Evolutionary conservation across 768 basidiomycete genomes (phyloP), one percentile per base, ranked within the genome.

Genomic region (Mycena olivaceomarginata): DNA sequence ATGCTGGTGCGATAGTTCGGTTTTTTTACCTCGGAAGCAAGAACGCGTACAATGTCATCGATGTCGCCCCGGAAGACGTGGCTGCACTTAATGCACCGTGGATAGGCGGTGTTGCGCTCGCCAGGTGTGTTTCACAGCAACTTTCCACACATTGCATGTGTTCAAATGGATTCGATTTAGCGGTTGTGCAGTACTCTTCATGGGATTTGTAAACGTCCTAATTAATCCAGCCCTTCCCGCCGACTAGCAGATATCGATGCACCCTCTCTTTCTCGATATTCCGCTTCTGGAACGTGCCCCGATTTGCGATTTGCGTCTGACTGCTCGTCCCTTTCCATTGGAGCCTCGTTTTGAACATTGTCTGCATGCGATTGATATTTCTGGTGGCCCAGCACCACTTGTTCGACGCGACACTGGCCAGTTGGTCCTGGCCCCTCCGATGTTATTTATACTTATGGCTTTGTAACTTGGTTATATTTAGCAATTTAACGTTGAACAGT

Each of bases 1-100:
- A n/a, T 84, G 82, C 62, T 84, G 79, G 73, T 83, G 82, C 70
- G 82, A 83, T 64, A 79, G 81, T 41, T 81, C 79, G n/a, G 79
- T 82, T 4, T 72, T n/a, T 82, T 13, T 69, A 78, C 41, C 77
- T 80, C 16, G 81, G 81, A 2, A 10, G 5, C 4, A 56, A 68
- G n/a, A 10, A 67, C 2, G 79, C 68, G 7, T 87, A 81, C 63
- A 71, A 79, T 9, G 79, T 87, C 31, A 78, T 87, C 20, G 57
- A 72, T 11, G 70, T 79, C 20, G 18, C 31, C 1, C 39, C 63
- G 15, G 20, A 22, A 7, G 78, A 76, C 10, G 78, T 79, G 4
- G 53, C 45, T 11, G 66, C 60, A 4, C 63, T 79, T 0, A 74
- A 76, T 41, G 62, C 67, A 9, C 78, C 78, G 22, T 79, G 78